phyloP scores from a whole-genome alignment of 768 basidiomycete genomes.

The Boletales sp. region DNA sequence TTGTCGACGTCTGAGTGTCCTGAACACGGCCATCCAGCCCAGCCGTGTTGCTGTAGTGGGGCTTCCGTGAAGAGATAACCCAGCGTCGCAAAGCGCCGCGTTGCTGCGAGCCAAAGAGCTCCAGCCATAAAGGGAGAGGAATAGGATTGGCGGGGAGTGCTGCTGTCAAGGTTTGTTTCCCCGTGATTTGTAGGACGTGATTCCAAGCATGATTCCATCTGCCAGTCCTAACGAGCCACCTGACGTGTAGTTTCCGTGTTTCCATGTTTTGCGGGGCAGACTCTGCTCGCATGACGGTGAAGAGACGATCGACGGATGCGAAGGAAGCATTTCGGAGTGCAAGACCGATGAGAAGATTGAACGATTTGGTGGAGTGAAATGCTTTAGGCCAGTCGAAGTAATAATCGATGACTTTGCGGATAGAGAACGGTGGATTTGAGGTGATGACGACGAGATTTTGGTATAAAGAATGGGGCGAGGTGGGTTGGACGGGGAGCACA shows the following conservation, averaged over 20 bases:
- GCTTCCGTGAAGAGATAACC: constrained; percentile 3
- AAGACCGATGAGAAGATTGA: constrained; percentile 42
- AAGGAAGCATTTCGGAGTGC: constrained; percentile 51
- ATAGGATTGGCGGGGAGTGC: constrained; percentile 14
- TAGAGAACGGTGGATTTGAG: constrained; percentile 13
- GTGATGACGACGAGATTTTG: constrained; percentile 24
- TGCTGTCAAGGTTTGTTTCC: constrained; percentile 6
- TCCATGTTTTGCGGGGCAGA: constrained; percentile 44
- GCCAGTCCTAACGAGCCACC: constrained; percentile 54
- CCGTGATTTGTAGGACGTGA: constrained; percentile 29
- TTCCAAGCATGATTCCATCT: constrained; percentile 59
- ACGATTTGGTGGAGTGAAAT: constrained; percentile 39
- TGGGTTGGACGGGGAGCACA: constrained; percentile 16
- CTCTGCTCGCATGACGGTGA: constrained; percentile 45
- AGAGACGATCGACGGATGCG: constrained; percentile 42
- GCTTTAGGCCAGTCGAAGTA: constrained; percentile 24
- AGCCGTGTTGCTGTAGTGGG: background rate
- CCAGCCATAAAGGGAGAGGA: constrained; percentile 55
- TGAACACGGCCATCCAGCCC: background rate
- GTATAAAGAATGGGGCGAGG: constrained; percentile 34
- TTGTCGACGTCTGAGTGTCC: background rate
- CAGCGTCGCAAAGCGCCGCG: constrained; percentile 30
- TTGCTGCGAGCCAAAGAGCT: constrained; percentile 50
- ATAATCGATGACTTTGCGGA: constrained; percentile 19
- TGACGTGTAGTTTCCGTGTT: constrained; percentile 54